Conservation (phyloP, 2,329 filamentous ascomycete genomes). For the Hypocreales sp. region DNA sequence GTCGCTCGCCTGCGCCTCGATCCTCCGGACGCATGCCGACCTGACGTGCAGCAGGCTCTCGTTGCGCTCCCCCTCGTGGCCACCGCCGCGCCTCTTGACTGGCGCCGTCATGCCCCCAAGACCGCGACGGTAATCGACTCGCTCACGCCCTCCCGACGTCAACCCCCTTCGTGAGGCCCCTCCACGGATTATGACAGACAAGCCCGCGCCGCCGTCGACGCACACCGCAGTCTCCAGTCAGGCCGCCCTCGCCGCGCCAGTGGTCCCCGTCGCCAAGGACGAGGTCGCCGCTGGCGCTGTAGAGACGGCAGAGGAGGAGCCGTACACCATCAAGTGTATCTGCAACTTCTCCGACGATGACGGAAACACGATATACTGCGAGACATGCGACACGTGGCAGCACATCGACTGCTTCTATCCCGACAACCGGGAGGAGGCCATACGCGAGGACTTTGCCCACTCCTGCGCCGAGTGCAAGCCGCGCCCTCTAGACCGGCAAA, state of each 20-base stretch:
- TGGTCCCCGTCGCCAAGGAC: conserved; percentile 18
- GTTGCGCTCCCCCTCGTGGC: conserved; percentile 8
- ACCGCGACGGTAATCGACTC: conserved; percentile 32
- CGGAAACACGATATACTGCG: conserved; percentile 93
- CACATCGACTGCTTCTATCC: conserved; percentile 95
- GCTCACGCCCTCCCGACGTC: conserved; percentile 20
- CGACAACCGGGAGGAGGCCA: conserved; percentile 52
- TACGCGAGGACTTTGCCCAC: conserved; percentile 61
- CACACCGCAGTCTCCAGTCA: conserved; percentile 41
- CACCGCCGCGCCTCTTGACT: conserved; percentile 23
- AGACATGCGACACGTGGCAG: conserved; percentile 93
- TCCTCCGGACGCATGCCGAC: conserved; percentile 7
- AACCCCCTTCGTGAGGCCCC: conserved; percentile 24
- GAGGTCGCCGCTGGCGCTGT: conserved; percentile 26
- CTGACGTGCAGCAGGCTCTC: conserved; percentile 4
- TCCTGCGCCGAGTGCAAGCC: conserved; percentile 83
- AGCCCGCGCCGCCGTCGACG: conserved; percentile 34
- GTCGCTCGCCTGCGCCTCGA: conserved; percentile 1
- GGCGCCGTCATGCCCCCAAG: conserved; percentile 45
- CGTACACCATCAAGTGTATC: conserved; percentile 95
- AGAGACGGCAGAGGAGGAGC: conserved; percentile 53
- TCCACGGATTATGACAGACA: conserved; percentile 47
- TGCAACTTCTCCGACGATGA: conserved; percentile 90
- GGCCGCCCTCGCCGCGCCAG: conserved; percentile 22
- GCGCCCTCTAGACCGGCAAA: conserved; percentile 54